These are phyloP conservation scores for Apiotrichum brassicae DNA, from an alignment of 1,284 basidiomycete species.

Conservation along the genomic window DNA sequence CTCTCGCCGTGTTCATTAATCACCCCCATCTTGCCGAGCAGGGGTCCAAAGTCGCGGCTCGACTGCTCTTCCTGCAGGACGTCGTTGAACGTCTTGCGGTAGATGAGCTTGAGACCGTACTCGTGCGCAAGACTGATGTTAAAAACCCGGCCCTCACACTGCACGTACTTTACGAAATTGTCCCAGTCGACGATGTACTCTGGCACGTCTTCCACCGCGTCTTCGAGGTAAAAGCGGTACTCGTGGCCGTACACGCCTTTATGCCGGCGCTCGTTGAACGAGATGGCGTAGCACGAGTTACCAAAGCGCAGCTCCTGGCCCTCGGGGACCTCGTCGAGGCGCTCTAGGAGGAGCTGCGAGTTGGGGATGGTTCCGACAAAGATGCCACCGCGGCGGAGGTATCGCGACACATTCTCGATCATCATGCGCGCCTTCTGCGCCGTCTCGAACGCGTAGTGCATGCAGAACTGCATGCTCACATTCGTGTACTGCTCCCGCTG, in stretches of 20 bases:
- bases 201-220: slow-evolving; percentile 94
- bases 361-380: slow-evolving; percentile 96
- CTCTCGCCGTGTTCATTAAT: slow-evolving; percentile 74
- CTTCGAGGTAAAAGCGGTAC: slow-evolving; percentile 87
- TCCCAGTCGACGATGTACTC: slow-evolving; percentile 96
- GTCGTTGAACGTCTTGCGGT: slow-evolving; percentile 82
- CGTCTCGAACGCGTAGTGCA: slow-evolving; percentile 98
- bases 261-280: slow-evolving; percentile 64
- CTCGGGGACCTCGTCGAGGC: slow-evolving; percentile 62
- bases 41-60: slow-evolving; percentile 65
- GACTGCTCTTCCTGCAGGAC: slow-evolving; percentile 72
- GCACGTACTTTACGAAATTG: slow-evolving; percentile 59
- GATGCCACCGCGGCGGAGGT: slow-evolving; percentile 73
- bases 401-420: slow-evolving; percentile 81
- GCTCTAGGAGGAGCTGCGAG: slow-evolving; percentile 63
- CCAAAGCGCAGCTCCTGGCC: slow-evolving; percentile 69
- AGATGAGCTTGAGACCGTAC: slow-evolving; percentile 67
- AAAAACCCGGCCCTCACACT: slow-evolving; percentile 31
- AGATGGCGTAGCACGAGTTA: slow-evolving; percentile 81
- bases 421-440: slow-evolving; percentile 79
- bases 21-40: slow-evolving; percentile 83
- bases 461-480: slow-evolving; percentile 97
- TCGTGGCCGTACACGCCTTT: slow-evolving; percentile 75
- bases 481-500: slow-evolving; percentile 65
- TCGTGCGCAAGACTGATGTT: slow-evolving; percentile 61